Evolutionary conservation across 1,284 basidiomycete genomes (phyloP).

Genomic region (Ceratobasidium sp.): DNA sequence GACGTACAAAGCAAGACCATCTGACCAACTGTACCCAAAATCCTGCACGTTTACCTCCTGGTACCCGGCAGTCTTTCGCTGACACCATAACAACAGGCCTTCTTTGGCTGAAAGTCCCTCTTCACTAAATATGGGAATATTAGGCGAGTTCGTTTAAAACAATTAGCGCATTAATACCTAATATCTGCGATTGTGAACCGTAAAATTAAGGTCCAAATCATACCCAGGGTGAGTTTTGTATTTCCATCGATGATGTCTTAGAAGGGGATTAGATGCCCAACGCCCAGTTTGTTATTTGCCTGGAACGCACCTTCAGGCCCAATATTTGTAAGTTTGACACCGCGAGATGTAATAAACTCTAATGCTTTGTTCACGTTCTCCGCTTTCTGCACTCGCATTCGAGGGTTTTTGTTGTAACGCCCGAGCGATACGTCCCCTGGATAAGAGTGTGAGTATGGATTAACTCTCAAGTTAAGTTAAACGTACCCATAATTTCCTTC

Average conservation of each 20-base stretch:
- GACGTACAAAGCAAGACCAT: conserved; percentile 92
- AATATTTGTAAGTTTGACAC: conserved; percentile 97
- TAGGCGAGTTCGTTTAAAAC: neutral
- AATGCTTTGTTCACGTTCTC: conserved; percentile 98
- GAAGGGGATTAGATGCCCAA: neutral
- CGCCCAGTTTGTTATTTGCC: neutral
- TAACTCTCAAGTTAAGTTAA: neutral
- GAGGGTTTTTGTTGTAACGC: conserved; percentile 89
- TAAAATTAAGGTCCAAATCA: conserved; percentile 98
- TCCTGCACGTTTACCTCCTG: conserved; percentile 93
- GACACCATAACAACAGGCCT: conserved; percentile 96
- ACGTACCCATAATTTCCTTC: conserved; percentile 91
- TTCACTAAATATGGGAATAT: conserved; percentile 70
- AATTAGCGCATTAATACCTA: too few species aligned
- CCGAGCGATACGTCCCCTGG: conserved; percentile 90
- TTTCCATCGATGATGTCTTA: conserved; percentile 98
- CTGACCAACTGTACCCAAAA: conserved; percentile 92
- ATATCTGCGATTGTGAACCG: conserved; percentile 98
- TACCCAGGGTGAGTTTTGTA: conserved; percentile 95
- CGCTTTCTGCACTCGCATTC: conserved; percentile 95
- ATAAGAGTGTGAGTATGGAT: neutral
- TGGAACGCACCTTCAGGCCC: conserved; percentile 82
- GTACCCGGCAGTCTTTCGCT: conserved; percentile 93
- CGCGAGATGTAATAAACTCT: conserved; percentile 93
- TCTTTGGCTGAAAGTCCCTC: conserved; percentile 98